A percentile compares a stretch with the other conserved stretches of the same genome.
These are phyloP conservation scores for Huntiella moniliformis DNA, from an alignment of 2,329 filamentous ascomycete species.

Conservation along the genomic window DNA sequence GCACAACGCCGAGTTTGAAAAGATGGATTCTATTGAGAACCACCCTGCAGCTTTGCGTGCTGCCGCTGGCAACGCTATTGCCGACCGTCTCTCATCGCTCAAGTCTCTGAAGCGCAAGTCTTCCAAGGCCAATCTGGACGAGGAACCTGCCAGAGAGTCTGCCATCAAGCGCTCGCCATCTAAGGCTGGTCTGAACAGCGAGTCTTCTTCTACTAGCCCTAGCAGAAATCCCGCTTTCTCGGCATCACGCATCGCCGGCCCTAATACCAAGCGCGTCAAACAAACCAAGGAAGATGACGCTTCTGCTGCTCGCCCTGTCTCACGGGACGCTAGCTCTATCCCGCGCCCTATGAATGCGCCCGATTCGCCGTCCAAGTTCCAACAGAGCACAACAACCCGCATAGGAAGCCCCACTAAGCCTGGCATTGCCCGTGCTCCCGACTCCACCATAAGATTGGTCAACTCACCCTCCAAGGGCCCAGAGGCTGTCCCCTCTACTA, in stretches of 20 bases:
- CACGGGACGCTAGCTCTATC: slow-evolving; percentile 31
- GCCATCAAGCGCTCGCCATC: slow-evolving; percentile 21
- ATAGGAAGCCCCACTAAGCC: slow-evolving; percentile 26
- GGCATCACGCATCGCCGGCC: slow-evolving; percentile 13
- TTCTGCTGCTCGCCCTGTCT: slow-evolving; percentile 42
- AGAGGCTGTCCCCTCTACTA: neutral
- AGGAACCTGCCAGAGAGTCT: slow-evolving; percentile 26
- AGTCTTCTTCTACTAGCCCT: neutral
- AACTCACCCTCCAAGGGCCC: slow-evolving; percentile 30
- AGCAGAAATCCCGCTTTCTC: slow-evolving; percentile 12
- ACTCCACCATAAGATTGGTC: slow-evolving; percentile 22
- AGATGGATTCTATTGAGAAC: slow-evolving; percentile 89
- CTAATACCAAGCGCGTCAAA: slow-evolving; percentile 52
- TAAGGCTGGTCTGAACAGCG: slow-evolving; percentile 19
- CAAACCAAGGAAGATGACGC: slow-evolving; percentile 49
- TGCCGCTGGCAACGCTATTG: slow-evolving; percentile 29
- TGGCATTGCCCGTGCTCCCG: slow-evolving; percentile 59
- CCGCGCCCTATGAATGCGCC: slow-evolving; percentile 27
- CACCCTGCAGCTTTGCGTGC: slow-evolving; percentile 64
- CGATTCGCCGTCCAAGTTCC: slow-evolving; percentile 8
- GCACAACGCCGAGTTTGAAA: slow-evolving; percentile 80
- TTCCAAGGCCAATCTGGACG: slow-evolving; percentile 46
- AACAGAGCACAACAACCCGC: slow-evolving; percentile 1
- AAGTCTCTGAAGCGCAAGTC: slow-evolving; percentile 14
- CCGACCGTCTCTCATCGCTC: slow-evolving; percentile 31